Percentiles rank a stretch among this genome's conserved stretches.
Conservation (phyloP, 163 green algal species). For the Trebouxiophyceae sp. region DNA sequence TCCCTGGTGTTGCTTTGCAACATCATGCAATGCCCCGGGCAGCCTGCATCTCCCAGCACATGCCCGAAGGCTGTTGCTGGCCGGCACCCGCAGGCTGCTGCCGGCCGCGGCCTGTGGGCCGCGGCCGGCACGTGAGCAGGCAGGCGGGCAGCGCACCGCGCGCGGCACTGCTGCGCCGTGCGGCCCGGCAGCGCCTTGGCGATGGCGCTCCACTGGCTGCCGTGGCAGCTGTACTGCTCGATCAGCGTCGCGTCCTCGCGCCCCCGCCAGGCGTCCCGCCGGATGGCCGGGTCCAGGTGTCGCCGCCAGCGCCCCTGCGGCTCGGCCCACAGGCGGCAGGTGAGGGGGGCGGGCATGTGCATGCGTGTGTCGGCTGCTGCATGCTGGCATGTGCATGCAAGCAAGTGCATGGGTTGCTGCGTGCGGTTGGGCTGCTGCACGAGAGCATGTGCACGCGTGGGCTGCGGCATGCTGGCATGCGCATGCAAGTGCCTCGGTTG, state of each 20-base stretch:
- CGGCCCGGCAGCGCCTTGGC: conserved; percentile 51
- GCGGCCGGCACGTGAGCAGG: no score
- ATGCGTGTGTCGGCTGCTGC: neutral
- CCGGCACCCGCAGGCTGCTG: no score
- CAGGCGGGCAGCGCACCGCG: conserved; percentile 34
- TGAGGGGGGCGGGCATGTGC: neutral
- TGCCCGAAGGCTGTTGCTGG: no score
- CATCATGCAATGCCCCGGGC: no score
- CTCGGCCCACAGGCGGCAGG: conserved; percentile 15
- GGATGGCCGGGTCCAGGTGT: conserved; percentile 78
- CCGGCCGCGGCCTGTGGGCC: no score
- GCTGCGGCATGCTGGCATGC: neutral
- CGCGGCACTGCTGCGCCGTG: conserved; percentile 82
- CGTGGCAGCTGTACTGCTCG: conserved; percentile 44
- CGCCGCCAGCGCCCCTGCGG: conserved; percentile 67
- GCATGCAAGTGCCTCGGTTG: no score
- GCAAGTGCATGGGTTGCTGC: neutral
- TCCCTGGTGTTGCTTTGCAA: no score
- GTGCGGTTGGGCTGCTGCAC: neutral
- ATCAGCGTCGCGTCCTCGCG: conserved; percentile 60
- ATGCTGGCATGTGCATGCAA: neutral
- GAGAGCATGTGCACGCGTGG: neutral
- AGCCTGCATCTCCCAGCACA: no score
- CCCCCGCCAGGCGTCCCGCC: conserved; percentile 47
- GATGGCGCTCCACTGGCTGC: conserved; percentile 64